Percentiles rank a stretch among this genome's conserved stretches.
Conservation (phyloP, 345 rosid species). For the Jatropha curcas region DNA sequence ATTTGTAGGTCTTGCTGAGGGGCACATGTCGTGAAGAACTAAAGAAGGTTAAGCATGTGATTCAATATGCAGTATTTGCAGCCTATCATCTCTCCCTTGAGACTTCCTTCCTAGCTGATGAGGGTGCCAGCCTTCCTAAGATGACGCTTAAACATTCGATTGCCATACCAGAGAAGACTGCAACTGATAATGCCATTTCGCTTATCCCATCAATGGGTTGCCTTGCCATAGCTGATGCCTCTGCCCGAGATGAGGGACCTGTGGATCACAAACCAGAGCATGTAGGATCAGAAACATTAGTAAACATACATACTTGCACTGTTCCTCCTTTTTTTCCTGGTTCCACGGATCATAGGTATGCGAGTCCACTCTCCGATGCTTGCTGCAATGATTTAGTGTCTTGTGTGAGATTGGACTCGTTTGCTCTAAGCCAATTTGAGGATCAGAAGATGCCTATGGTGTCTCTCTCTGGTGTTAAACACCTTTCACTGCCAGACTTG, state of each 20-base stretch:
- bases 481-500: slow-evolving; percentile 35
- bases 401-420: slow-evolving; percentile 30
- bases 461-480: slow-evolving; percentile 25
- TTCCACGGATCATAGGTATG: slow-evolving; percentile 31
- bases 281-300: slow-evolving; percentile 37
- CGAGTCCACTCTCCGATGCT: slow-evolving; percentile 35
- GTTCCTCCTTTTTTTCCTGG: slow-evolving; percentile 32
- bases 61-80: slow-evolving; percentile 93
- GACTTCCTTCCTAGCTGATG: slow-evolving; percentile 98
- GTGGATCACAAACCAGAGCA: slow-evolving; percentile 30
- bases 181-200: slow-evolving; percentile 41
- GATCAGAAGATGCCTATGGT: slow-evolving; percentile 22
- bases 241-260: slow-evolving; percentile 37
- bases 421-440: slow-evolving; percentile 30
- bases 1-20: slow-evolving; percentile 68
- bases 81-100: slow-evolving; percentile 93
- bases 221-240: slow-evolving; percentile 31
- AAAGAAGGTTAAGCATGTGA: slow-evolving; percentile 88
- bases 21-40: slow-evolving; percentile 77
- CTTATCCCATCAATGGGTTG: slow-evolving; percentile 29
- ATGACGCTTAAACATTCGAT: slow-evolving; percentile 41
- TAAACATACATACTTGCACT: slow-evolving; percentile 37
- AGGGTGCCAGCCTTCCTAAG: slow-evolving; percentile 94
- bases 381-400: slow-evolving; percentile 33
- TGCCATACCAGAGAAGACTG: slow-evolving; percentile 44